A percentile compares a stretch with the other conserved stretches of the same genome.
These are phyloP conservation scores for Vicia faba DNA, from an alignment of 306 rosid species.

Conservation along the genomic window DNA sequence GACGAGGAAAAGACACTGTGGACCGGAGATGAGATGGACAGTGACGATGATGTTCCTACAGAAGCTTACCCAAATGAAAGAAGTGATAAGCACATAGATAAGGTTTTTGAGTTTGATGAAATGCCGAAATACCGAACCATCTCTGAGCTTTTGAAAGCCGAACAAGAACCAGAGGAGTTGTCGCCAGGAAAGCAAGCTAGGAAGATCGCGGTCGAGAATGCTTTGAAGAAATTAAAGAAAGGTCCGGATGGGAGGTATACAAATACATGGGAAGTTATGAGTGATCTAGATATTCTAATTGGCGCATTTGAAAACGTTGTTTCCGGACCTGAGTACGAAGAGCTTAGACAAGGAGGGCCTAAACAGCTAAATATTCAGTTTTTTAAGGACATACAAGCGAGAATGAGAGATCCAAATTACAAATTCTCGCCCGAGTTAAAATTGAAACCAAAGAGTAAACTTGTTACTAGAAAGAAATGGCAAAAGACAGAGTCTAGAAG, in stretches of 20 bases:
- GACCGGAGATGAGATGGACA: slow-evolving; percentile 87
- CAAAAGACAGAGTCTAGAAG: slow-evolving; percentile 76
- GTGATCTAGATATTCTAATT: slow-evolving; percentile 73
- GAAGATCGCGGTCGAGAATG: slow-evolving; percentile 85
- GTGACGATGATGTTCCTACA: slow-evolving; percentile 70
- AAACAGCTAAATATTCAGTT: slow-evolving; percentile 72
- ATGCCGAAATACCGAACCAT: slow-evolving; percentile 73
- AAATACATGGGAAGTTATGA: slow-evolving; percentile 86
- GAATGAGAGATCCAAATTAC: slow-evolving; percentile 81
- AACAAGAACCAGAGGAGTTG: slow-evolving; percentile 80
- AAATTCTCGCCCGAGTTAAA: slow-evolving; percentile 79
- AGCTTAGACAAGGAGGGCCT: slow-evolving; percentile 79
- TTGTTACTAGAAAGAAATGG: slow-evolving; percentile 75
- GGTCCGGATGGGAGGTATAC: slow-evolving; percentile 85
- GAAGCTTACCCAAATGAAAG: slow-evolving; percentile 80
- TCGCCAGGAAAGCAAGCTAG: slow-evolving; percentile 86
- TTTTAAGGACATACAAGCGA: slow-evolving; percentile 80
- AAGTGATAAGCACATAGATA: slow-evolving; percentile 75
- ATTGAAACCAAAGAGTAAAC: slow-evolving; percentile 76
- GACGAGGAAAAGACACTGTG: slow-evolving; percentile 90
- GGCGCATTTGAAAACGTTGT: slow-evolving; percentile 90
- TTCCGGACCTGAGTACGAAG: slow-evolving; percentile 80
- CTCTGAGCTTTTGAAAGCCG: slow-evolving; percentile 66
- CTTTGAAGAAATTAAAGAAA: slow-evolving; percentile 75
- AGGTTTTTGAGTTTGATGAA: slow-evolving; percentile 84